Base-by-base conservation (phyloP, 1,139 yeast genomes). In the Candida glucosophila region DNA sequence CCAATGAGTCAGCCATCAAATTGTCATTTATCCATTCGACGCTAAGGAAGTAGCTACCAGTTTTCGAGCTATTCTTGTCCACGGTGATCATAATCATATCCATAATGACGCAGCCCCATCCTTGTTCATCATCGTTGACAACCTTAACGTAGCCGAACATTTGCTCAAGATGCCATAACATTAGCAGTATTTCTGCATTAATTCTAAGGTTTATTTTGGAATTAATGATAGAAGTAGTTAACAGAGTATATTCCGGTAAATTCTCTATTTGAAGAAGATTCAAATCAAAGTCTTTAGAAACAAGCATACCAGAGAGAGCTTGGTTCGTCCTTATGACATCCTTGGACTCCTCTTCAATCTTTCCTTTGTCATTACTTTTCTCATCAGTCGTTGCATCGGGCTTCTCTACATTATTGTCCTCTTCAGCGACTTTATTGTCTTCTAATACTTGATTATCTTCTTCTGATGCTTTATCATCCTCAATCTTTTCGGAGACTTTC, bases 1-100 rank as follows among this genome's bases (percentile, higher is more conserved):
- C 98, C 39, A 90, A 73, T 0, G 96, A 80, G 43, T 90, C 98
- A 29, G 85, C 88, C 62, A 86, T 73, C 20, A 61, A 43, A 29
- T 83, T 65, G 35, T 88, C 92, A 37, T 93, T 90, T 14, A 77
- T 72, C 99, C 99, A 90, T 49, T 85, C 94, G 13, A 90, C 77
- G 0, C 77, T 67, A 22, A 60, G 44, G 2, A 49, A 48, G 23
- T 65, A 62, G 5, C 52, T 40, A n/a, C 61, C 59, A n/a, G n/a
- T n/a, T 14, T 60, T 56, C 6, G 69, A 41, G 31, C 50, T 52
- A 20, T 52, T 42, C 28, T 41, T 41, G 19, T 73, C 78, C n/a
- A 80, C 59, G 11, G 61, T 33, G 11, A 64, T 44, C 36, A 58
- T 63, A 8, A 64, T 58, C 52, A 52, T 49, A 26, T 64, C 69